A percentile compares a stretch with the other conserved stretches of the same genome.
Evolutionary conservation across 176 grass and related monocot genomes (phyloP).

Genomic region (Raddia guianensis): DNA sequence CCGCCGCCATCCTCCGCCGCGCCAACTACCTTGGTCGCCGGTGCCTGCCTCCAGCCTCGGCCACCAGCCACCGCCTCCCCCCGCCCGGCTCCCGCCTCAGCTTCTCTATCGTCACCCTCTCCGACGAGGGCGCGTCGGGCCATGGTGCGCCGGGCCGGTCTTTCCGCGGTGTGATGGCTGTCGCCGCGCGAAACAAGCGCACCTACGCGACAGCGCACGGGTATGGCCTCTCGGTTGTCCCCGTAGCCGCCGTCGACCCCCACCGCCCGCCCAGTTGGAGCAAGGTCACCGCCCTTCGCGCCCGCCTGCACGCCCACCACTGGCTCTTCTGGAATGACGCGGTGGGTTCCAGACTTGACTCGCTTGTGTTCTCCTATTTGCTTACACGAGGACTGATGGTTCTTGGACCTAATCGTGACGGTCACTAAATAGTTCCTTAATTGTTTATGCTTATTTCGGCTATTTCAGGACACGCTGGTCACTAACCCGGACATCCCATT

Average conservation of each 20-base stretch:
- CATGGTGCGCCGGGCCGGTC: conserved; percentile 36
- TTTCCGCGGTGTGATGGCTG: conserved; percentile 63
- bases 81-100: conserved; percentile 2
- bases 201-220: conserved; percentile 57
- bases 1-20: conserved; percentile 41
- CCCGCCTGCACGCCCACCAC: conserved; percentile 54
- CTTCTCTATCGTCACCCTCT: conserved; percentile 70
- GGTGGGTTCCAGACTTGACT: conserved; percentile 36
- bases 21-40: conserved; percentile 56
- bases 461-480: conserved; percentile 77
- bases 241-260: conserved; percentile 46
- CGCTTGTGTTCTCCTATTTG: not conserved
- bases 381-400: not conserved
- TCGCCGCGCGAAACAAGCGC: conserved; percentile 60
- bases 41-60: conserved; percentile 28
- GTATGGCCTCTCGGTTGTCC: conserved; percentile 53
- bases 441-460: not conserved
- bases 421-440: not conserved
- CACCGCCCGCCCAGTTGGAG: conserved; percentile 82
- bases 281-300: conserved; percentile 74
- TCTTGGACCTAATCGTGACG: not conserved
- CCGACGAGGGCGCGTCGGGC: conserved; percentile 50
- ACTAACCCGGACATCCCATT: conserved; percentile 61
- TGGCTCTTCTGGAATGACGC: conserved; percentile 98
- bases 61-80: not conserved